These are phyloP conservation scores for Dichomitus squalens DNA, from an alignment of 1,284 basidiomycete species.

Conservation along the genomic window DNA sequence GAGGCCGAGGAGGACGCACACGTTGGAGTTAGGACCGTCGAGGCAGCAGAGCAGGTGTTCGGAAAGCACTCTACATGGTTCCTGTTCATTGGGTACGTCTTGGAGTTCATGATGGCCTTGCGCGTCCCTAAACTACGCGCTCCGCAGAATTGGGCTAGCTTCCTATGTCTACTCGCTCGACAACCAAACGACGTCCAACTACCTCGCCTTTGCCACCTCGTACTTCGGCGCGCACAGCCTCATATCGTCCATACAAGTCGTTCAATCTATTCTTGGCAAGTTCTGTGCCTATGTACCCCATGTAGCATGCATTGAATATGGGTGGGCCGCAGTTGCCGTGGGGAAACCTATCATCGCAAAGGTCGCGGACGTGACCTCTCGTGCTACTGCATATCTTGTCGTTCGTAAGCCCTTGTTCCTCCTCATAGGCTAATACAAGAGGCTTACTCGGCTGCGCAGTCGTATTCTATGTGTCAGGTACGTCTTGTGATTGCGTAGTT, in stretches of 20 bases:
- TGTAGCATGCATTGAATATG: conserved; percentile 41
- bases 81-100: conserved; percentile 58
- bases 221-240: conserved; percentile 61
- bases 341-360: conserved; percentile 84
- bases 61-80: conserved; percentile 58
- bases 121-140: background rate
- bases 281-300: conserved; percentile 36
- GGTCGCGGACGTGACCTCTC: conserved; percentile 68
- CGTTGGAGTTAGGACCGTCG: conserved; percentile 51
- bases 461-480: conserved; percentile 57
- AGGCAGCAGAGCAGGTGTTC: conserved; percentile 55
- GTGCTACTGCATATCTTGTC: conserved; percentile 58
- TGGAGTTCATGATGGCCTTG: background rate
- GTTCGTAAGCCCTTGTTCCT: conserved; percentile 51
- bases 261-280: conserved; percentile 60
- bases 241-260: conserved; percentile 69
- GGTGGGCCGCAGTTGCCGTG: conserved; percentile 45
- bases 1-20: conserved; percentile 39
- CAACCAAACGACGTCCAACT: conserved; percentile 66
- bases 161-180: conserved; percentile 81
- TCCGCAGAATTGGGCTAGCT: conserved; percentile 60
- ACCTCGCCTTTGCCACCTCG: conserved; percentile 66
- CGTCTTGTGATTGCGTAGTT: background rate
- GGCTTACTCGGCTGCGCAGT: conserved; percentile 35
- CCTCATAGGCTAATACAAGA: background rate